Conservation (phyloP, 306 rosid genomes). For the Ceratonia siliqua region DNA sequence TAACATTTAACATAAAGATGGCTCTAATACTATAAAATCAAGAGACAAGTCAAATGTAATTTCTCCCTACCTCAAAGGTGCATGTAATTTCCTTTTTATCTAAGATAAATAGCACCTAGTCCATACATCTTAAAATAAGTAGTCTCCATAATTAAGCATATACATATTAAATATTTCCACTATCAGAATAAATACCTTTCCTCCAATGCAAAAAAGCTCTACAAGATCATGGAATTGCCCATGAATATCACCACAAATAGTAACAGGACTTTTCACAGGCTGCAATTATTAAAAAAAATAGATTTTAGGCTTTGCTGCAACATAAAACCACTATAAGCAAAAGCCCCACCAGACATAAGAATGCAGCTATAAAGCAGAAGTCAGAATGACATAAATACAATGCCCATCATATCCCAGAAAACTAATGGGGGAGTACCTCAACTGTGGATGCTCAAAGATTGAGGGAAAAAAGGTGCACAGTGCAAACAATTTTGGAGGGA, state of each 20-base stretch:
- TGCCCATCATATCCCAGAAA: not conserved
- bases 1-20: conserved; percentile 9
- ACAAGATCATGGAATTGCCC: conserved; percentile 97
- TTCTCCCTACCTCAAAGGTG: not conserved
- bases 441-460: not conserved
- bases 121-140: conserved; percentile 14
- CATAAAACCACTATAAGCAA: conserved; percentile 13
- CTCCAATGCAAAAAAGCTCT: conserved; percentile 93
- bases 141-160: conserved; percentile 11
- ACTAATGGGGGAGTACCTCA: not conserved
- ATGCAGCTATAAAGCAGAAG: not conserved
- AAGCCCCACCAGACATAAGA: not conserved
- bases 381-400: not conserved
- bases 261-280: conserved; percentile 94
- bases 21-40: not conserved
- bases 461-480: not conserved
- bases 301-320: conserved; percentile 14
- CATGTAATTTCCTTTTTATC: conserved; percentile 6
- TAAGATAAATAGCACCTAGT: not conserved
- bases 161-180: not conserved
- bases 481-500: not conserved
- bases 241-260: conserved; percentile 94
- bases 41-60: conserved; percentile 2
- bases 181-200: conserved; percentile 63
- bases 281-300: conserved; percentile 45